phyloP scores from a whole-genome alignment of 2,329 filamentous ascomycete species.

The Septoria petroselini region DNA sequence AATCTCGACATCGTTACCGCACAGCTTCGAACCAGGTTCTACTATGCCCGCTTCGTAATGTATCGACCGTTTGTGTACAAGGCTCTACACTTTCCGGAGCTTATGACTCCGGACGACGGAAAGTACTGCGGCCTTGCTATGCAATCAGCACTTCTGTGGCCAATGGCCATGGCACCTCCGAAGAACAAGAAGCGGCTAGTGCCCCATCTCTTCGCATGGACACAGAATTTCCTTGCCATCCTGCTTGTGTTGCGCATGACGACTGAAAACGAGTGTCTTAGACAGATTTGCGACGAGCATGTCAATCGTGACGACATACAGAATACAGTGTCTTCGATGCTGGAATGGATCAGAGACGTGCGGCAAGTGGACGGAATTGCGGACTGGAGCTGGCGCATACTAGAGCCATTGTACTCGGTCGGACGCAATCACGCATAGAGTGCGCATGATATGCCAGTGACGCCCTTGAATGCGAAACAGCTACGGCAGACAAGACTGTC shows the following conservation, averaged over 20 bases:
- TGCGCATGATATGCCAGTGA: not conserved
- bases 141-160: slow-evolving; percentile 58
- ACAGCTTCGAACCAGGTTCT: slow-evolving; percentile 57
- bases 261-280: slow-evolving; percentile 51
- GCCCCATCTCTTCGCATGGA: slow-evolving; percentile 60
- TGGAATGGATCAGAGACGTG: slow-evolving; percentile 60
- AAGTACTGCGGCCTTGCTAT: slow-evolving; percentile 57
- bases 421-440: slow-evolving; percentile 3
- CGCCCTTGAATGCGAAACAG: too few relatives aligned
- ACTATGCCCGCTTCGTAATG: slow-evolving; percentile 58
- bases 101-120: slow-evolving; percentile 54
- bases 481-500: not conserved
- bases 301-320: slow-evolving; percentile 50
- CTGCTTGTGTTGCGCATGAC: slow-evolving; percentile 57
- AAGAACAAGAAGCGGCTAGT: slow-evolving; percentile 58
- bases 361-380: slow-evolving; percentile 55
- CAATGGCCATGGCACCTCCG: slow-evolving; percentile 56
- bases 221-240: slow-evolving; percentile 59
- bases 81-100: slow-evolving; percentile 56
- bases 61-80: slow-evolving; percentile 60
- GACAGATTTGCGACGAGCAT: slow-evolving; percentile 49
- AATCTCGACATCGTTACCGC: slow-evolving; percentile 57
- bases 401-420: slow-evolving; percentile 44
- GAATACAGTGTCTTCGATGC: slow-evolving; percentile 52
- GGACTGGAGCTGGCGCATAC: slow-evolving; percentile 55